phyloP scores from a whole-genome alignment of 2,329 filamentous ascomycete genomes.

The Balansia obtecta region DNA sequence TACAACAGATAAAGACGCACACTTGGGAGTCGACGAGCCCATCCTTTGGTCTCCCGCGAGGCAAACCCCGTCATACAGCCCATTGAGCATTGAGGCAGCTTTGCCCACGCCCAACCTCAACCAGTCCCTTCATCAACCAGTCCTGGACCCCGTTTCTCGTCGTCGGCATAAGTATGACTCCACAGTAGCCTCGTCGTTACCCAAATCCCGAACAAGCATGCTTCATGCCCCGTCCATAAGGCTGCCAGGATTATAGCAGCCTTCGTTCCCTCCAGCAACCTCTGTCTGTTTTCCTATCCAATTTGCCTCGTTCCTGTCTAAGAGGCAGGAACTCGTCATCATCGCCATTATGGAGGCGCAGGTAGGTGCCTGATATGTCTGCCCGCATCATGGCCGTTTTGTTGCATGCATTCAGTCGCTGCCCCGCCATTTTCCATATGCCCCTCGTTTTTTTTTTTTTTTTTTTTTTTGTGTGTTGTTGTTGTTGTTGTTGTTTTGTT shows the following conservation, averaged over 20 bases:
- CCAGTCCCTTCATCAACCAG: too few relatives aligned
- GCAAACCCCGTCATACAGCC: conserved; percentile 2
- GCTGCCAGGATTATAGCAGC: conserved; percentile 34
- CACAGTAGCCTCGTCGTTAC: conserved; percentile 26
- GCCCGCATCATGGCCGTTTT: not conserved
- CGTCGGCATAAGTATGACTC: conserved; percentile 25
- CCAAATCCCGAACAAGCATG: conserved; percentile 24
- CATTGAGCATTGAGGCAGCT: conserved; percentile 2
- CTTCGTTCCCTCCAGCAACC: conserved; percentile 12
- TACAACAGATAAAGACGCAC: conserved; percentile 27
- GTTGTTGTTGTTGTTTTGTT: not conserved
- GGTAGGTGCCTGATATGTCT: conserved; percentile 21
- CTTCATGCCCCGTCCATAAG: conserved; percentile 27
- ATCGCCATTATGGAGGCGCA: conserved; percentile 33
- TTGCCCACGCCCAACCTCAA: not conserved
- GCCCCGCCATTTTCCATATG: conserved; percentile 1
- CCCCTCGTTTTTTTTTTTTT: not conserved
- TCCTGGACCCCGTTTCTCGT: not conserved
- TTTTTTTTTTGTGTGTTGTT: not conserved
- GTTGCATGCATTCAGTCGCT: not conserved
- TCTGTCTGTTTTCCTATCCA: not conserved
- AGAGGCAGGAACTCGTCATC: conserved; percentile 1
- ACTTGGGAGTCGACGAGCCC: conserved; percentile 5
- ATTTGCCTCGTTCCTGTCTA: conserved; percentile 6
- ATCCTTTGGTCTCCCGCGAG: not conserved